Evolutionary conservation across 1,284 basidiomycete genomes (phyloP).

Genomic region (Ustilago esculenta): DNA sequence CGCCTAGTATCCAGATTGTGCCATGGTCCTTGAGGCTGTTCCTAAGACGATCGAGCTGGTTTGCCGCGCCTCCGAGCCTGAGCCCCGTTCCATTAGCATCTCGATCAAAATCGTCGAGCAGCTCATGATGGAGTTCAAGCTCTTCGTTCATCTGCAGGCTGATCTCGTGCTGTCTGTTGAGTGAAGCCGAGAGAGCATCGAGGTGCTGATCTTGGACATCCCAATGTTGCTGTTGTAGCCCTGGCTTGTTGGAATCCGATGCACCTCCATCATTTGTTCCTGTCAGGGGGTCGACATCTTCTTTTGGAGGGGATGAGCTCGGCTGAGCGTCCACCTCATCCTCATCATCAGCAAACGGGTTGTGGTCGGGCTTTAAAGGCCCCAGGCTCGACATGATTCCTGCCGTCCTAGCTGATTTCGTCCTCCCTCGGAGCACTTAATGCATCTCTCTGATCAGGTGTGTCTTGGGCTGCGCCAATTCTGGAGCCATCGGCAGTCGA

Average conservation of each 20-base stretch:
- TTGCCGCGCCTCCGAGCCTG: slow-evolving; percentile 52
- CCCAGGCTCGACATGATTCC: slow-evolving; percentile 23
- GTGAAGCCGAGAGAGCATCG: slow-evolving; percentile 54
- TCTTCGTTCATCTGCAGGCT: slow-evolving; percentile 65
- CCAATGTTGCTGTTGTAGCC: slow-evolving; percentile 46
- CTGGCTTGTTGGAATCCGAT: slow-evolving; percentile 11
- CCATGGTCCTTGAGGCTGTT: slow-evolving; percentile 59
- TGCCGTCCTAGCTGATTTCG: background rate
- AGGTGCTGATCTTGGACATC: slow-evolving; percentile 58
- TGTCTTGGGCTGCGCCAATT: no score
- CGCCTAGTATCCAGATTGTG: slow-evolving; percentile 51
- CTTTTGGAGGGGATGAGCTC: background rate
- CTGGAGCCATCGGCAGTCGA: no score
- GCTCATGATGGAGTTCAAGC: slow-evolving; percentile 59
- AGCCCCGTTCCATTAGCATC: slow-evolving; percentile 57
- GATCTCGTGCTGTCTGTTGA: slow-evolving; percentile 60
- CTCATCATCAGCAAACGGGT: slow-evolving; percentile 37
- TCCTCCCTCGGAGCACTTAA: background rate
- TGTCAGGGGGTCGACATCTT: background rate
- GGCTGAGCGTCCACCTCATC: background rate
- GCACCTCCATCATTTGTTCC: background rate
- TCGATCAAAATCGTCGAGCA: slow-evolving; percentile 54
- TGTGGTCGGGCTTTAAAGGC: slow-evolving; percentile 24
- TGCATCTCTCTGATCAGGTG: no score
- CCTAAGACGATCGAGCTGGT: slow-evolving; percentile 52